Percentiles rank a stretch among this genome's conserved stretches.
These are phyloP conservation scores for Aspergillus mulundensis DNA, from an alignment of 495 filamentous ascomycete genomes.

Conservation along the genomic window DNA sequence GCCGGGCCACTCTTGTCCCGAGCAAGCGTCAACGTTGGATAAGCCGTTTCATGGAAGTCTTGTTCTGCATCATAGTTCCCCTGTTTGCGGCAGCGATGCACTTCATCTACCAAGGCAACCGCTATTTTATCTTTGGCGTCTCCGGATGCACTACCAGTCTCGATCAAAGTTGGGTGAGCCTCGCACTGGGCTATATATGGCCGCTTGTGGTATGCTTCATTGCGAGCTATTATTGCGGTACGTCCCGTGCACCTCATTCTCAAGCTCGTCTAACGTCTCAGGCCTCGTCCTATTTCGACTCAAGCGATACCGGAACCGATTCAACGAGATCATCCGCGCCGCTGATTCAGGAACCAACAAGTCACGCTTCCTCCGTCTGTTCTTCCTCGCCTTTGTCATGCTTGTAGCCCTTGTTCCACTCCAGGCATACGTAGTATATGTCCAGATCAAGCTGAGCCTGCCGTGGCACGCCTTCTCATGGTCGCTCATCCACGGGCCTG, in stretches of 20 bases:
- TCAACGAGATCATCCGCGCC: constrained; percentile 54
- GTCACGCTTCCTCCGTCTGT: constrained; percentile 73
- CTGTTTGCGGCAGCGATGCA: constrained; percentile 61
- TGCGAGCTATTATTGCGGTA: constrained; percentile 69
- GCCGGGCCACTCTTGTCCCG: constrained; percentile 50
- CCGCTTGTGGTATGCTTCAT: constrained; percentile 60
- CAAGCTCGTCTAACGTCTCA: constrained; percentile 11
- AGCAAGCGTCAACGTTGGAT: constrained; percentile 50
- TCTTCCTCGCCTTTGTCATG: constrained; percentile 65
- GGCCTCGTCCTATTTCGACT: constrained; percentile 67
- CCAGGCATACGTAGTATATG: constrained; percentile 55
- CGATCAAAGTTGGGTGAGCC: constrained; percentile 65
- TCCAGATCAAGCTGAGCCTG: constrained; percentile 42
- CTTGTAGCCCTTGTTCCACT: constrained; percentile 64
- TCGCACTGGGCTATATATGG: constrained; percentile 65
- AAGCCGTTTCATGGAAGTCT: constrained; percentile 53
- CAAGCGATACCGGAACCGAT: constrained; percentile 58
- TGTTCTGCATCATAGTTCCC: constrained; percentile 68
- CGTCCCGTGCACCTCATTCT: constrained; percentile 21
- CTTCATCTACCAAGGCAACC: constrained; percentile 61
- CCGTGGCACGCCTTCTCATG: constrained; percentile 50
- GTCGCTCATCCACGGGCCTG: constrained; percentile 49
- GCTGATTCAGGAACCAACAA: constrained; percentile 56
- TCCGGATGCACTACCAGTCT: constrained; percentile 65
- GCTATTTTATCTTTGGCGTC: constrained; percentile 72